Percentiles rank a stretch among this genome's conserved stretches.
These are phyloP conservation scores for Cercospora citrullina DNA, from an alignment of 2,329 filamentous ascomycete genomes.

Conservation along the genomic window DNA sequence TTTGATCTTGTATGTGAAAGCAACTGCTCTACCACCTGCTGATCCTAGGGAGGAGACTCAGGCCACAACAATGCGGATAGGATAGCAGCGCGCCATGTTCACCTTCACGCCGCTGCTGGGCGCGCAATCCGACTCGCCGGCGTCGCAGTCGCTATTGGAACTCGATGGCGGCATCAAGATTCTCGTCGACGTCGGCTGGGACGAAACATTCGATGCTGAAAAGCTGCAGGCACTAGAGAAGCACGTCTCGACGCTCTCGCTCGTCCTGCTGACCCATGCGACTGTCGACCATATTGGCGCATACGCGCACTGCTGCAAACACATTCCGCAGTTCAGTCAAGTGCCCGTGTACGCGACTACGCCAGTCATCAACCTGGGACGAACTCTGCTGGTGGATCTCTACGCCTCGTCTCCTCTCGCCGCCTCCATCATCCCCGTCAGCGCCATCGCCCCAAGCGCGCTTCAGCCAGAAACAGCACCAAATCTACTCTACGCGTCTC, in stretches of 20 bases:
- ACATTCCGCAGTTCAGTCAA: slow-evolving; percentile 85
- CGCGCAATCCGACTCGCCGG: slow-evolving; percentile 80
- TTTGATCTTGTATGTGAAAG: slow-evolving; percentile 5
- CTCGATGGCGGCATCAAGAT: slow-evolving; percentile 96
- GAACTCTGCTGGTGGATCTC: slow-evolving; percentile 85
- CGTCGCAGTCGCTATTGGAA: slow-evolving; percentile 93
- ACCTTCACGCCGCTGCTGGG: slow-evolving; percentile 91
- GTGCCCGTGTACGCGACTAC: slow-evolving; percentile 94
- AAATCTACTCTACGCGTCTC: slow-evolving; percentile 66
- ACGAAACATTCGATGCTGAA: slow-evolving; percentile 80
- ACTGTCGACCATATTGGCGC: slow-evolving; percentile 89
- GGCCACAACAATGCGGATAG: neutral
- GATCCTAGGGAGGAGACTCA: neutral
- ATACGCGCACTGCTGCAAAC: slow-evolving; percentile 94
- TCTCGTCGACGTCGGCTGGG: slow-evolving; percentile 93
- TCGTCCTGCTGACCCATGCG: slow-evolving; percentile 92
- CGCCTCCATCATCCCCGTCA: slow-evolving; percentile 74
- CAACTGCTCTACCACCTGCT: neutral
- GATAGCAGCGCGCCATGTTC: slow-evolving; percentile 67
- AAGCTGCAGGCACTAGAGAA: slow-evolving; percentile 88
- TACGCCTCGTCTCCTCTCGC: slow-evolving; percentile 89
- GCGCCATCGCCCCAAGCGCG: slow-evolving; percentile 53
- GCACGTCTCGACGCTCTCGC: slow-evolving; percentile 85
- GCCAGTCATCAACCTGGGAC: slow-evolving; percentile 88
- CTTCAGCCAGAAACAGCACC: slow-evolving; percentile 45